These are phyloP conservation scores for Aphanomyces cochlioides DNA, from an alignment of 352 stramenopile species.

Conservation along the genomic window DNA sequence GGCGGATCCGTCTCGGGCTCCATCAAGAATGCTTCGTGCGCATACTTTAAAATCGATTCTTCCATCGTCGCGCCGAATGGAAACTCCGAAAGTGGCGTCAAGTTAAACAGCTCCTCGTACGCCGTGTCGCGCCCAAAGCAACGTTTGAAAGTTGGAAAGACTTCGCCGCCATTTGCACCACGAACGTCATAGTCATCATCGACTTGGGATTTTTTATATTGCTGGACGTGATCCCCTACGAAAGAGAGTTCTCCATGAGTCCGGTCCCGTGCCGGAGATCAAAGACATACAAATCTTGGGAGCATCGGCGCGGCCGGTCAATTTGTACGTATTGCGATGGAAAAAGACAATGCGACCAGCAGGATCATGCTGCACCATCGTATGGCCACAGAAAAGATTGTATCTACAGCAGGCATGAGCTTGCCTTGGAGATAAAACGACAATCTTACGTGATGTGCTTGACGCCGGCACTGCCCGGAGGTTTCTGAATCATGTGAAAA, in stretches of 20 bases:
- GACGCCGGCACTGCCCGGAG: constrained; percentile 45
- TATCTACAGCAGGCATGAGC: constrained; percentile 20
- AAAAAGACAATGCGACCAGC: constrained; percentile 46
- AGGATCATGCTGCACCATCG: constrained; percentile 52
- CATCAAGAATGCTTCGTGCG: constrained; percentile 36
- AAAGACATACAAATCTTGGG: constrained; percentile 18
- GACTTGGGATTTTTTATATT: constrained; percentile 8
- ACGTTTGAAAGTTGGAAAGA: constrained; percentile 61
- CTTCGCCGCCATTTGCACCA: constrained; percentile 59
- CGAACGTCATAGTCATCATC: constrained; percentile 48
- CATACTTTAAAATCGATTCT: constrained; percentile 46
- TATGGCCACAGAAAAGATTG: constrained; percentile 49
- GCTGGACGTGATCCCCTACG: constrained; percentile 28
- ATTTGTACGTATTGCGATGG: constrained; percentile 59
- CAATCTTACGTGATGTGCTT: constrained; percentile 33
- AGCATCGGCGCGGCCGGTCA: constrained; percentile 31
- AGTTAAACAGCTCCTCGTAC: constrained; percentile 62
- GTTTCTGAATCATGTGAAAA: constrained; percentile 48
- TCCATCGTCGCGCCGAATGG: constrained; percentile 56
- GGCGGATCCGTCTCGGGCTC: constrained; percentile 16
- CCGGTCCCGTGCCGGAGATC: background rate
- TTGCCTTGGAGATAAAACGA: background rate
- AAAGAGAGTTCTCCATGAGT: background rate
- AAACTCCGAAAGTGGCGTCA: constrained; percentile 63
- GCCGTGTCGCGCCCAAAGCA: constrained; percentile 68